Base-by-base conservation (phyloP, 345 rosid genomes). In the Gossypium herbaceum region DNA sequence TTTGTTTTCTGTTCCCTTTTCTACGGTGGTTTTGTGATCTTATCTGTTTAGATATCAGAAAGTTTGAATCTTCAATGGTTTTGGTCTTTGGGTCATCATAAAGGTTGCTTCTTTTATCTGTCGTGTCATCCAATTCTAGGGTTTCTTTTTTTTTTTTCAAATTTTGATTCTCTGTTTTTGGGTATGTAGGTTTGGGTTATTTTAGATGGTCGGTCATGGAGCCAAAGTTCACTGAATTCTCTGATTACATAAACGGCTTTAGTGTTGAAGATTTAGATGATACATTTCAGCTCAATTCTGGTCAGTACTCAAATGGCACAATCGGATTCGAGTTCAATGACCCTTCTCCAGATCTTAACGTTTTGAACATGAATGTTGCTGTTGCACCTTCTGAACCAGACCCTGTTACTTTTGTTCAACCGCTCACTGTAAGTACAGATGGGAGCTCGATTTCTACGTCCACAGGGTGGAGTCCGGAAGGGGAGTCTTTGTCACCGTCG, bases 401-500 rank as follows among this genome's bases (percentile, higher is more conserved):
- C 29, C 86, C 82, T 4, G 60, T 79, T 55, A 12, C 77, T 66
- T 82, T 79, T 43, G 51, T 51, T 24, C 73, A 72, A 2, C 61
- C 81, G 9, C 52, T 65, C 16, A 56, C 73, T 3, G 19, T 77
- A 57, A 79, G 78, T 66, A 57, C 76, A 12, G 88, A 86, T 19
- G 89, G 80, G 44, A 83, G 75, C 59, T 63, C 79, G 19, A 22
- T 77, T 25, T 83, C 87, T 7, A 80, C 85, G 10, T 83, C 89
- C 9, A 2, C 44, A 17, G 81, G 77, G 19, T 65, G 60, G 71
- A 78, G 76, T 62, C 72, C 50, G 3, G 89, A 85, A 16, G 89
- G 82, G 45, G 85, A 80, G 27, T 63, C 82, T 13, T 63, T 79
- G 9, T 84, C 88, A 11, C 84, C 87, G 12, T 83, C 89, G 2